phyloP scores from a whole-genome alignment of 768 basidiomycete species.

The Clitopilus hobsonii region DNA sequence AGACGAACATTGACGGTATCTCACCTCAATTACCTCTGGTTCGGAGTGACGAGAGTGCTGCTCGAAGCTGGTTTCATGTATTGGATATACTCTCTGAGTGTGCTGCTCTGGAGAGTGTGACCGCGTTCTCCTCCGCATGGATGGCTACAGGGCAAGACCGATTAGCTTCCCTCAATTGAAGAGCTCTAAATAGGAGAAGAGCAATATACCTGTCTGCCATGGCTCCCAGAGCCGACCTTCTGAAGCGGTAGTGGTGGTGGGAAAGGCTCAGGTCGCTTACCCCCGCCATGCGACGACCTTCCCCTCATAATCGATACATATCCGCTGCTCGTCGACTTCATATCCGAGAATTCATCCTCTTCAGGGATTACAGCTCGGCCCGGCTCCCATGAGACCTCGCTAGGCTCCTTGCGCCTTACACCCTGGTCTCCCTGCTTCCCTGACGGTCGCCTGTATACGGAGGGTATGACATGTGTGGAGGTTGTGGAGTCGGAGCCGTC shows the following conservation, averaged over 20 bases:
- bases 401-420: background rate
- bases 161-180: too few species aligned
- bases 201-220: background rate
- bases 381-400: background rate
- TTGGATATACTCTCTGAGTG: background rate
- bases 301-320: background rate
- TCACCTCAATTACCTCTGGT: constrained; percentile 16
- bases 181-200: background rate
- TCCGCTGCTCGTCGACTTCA: background rate
- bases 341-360: background rate
- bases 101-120: background rate
- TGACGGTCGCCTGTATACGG: constrained; percentile 24
- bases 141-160: too few species aligned
- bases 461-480: constrained; percentile 29
- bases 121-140: background rate
- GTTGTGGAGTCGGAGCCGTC: constrained; percentile 9
- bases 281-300: background rate
- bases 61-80: constrained; percentile 1
- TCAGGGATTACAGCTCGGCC: background rate
- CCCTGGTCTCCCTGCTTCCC: constrained; percentile 4
- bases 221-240: background rate
- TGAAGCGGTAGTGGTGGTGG: background rate
- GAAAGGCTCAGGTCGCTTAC: background rate
- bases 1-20: background rate
- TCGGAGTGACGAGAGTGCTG: constrained; percentile 1